Evolutionary conservation across 2,329 filamentous ascomycete species (phyloP).

Genomic region (Clonostachys rosea): DNA sequence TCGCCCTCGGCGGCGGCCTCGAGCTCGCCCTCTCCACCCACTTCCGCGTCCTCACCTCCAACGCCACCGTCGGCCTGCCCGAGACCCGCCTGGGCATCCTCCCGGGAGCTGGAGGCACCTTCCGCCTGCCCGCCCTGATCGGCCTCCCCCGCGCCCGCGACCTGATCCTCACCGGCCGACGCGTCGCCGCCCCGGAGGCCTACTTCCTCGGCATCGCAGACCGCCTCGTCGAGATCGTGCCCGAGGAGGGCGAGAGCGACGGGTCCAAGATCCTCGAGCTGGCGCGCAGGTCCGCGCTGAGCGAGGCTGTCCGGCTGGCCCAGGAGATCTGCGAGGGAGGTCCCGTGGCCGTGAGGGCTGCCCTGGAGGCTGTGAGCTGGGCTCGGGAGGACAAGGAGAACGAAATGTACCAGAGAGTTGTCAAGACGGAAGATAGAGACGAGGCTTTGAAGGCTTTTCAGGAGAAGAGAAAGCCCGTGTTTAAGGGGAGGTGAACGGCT

Average conservation of each 20-base stretch:
- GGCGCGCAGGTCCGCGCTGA: constrained; percentile 64
- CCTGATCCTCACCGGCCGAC: constrained; percentile 83
- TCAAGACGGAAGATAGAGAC: constrained; percentile 78
- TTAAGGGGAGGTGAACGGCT: constrained; percentile 42
- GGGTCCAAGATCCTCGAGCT: constrained; percentile 40
- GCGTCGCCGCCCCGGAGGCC: constrained; percentile 77
- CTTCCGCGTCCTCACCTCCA: constrained; percentile 81
- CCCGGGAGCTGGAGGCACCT: constrained; percentile 89
- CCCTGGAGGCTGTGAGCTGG: constrained; percentile 71
- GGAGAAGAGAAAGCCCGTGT: constrained; percentile 57
- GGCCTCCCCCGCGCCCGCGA: constrained; percentile 81
- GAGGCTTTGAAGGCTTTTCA: constrained; percentile 85
- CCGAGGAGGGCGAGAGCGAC: constrained; percentile 44
- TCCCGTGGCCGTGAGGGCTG: constrained; percentile 76
- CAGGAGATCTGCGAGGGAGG: constrained; percentile 85
- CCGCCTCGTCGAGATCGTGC: constrained; percentile 75
- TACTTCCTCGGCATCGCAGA: constrained; percentile 91
- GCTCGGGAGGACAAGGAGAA: constrained; percentile 77
- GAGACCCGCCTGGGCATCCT: constrained; percentile 93
- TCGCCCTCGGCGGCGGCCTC: constrained; percentile 88
- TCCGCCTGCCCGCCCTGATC: constrained; percentile 77
- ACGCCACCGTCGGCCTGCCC: constrained; percentile 74
- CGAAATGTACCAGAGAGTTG: constrained; percentile 77
- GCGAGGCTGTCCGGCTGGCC: constrained; percentile 74
- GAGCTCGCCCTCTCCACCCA: constrained; percentile 88